Conservation (phyloP, 1,284 basidiomycete genomes). For the Apiotrichum sp. region DNA sequence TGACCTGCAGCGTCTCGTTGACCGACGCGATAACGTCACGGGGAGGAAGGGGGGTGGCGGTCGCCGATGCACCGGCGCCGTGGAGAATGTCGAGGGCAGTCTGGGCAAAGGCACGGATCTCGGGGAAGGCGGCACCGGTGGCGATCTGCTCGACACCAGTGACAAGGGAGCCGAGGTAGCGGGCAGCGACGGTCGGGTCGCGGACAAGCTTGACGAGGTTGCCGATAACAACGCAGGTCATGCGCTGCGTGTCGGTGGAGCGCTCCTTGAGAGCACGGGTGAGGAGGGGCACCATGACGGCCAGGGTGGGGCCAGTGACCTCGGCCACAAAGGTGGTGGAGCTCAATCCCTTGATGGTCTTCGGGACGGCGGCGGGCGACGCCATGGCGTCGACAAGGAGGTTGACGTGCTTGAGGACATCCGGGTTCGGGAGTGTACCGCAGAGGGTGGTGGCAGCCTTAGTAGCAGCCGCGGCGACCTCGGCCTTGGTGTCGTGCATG, state of each 20-base stretch:
- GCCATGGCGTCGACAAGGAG: conserved; percentile 93
- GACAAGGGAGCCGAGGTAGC: conserved; percentile 80
- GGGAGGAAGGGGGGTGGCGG: conserved; percentile 58
- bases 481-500: conserved; percentile 96
- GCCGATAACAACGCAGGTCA: conserved; percentile 81
- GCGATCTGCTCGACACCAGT: conserved; percentile 90
- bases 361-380: conserved; percentile 72
- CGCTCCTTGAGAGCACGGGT: conserved; percentile 90
- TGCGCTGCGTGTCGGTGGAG: conserved; percentile 87
- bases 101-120: conserved; percentile 87
- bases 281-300: conserved; percentile 89
- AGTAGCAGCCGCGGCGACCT: conserved; percentile 81
- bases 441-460: conserved; percentile 94
- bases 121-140: conserved; percentile 88
- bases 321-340: conserved; percentile 92
- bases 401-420: conserved; percentile 84
- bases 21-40: conserved; percentile 64
- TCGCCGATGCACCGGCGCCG: conserved; percentile 71
- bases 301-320: conserved; percentile 90
- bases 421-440: conserved; percentile 86
- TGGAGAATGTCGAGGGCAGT: conserved; percentile 68
- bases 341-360: conserved; percentile 92
- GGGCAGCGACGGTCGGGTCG: conserved; percentile 80
- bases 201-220: conserved; percentile 98
- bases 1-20: conserved; percentile 53